phyloP scores from a whole-genome alignment of 441 rosid species.

The Theobroma grandiflorum region DNA sequence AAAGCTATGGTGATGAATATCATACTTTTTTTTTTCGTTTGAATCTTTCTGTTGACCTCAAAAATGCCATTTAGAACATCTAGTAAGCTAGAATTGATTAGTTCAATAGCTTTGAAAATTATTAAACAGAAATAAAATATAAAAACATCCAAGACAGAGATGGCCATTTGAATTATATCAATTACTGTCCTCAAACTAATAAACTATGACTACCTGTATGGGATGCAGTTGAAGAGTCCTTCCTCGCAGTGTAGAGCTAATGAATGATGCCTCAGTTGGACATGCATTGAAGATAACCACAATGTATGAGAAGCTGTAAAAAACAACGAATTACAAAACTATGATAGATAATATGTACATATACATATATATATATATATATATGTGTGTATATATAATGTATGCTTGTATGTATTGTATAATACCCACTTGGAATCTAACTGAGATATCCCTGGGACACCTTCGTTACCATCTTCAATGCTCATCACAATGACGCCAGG shows the following conservation, averaged over 20 bases:
- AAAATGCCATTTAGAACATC: constrained; percentile 3
- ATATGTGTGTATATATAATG: background rate
- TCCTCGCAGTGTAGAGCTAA: constrained; percentile 51
- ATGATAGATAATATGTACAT: background rate
- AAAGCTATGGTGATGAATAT: background rate
- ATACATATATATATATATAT: background rate
- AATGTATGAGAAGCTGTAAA: constrained; percentile 72
- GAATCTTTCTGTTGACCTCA: constrained; percentile 9
- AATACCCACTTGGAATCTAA: constrained; percentile 75
- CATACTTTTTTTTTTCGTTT: background rate
- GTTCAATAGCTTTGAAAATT: background rate
- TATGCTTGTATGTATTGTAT: background rate
- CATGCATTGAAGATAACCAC: constrained; percentile 75
- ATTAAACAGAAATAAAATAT: background rate
- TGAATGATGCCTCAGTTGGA: constrained; percentile 67
- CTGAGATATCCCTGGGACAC: constrained; percentile 66
- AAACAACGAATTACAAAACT: constrained; percentile 18
- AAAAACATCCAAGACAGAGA: background rate
- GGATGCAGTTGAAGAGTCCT: constrained; percentile 79
- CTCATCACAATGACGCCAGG: constrained; percentile 91
- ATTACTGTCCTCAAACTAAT: background rate
- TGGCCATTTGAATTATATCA: background rate
- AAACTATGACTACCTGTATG: constrained; percentile 61
- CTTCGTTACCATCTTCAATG: constrained; percentile 85
- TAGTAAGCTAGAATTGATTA: background rate